Conservation (phyloP, 31 red algal species). For the Bonnemaisonia californica region DNA sequence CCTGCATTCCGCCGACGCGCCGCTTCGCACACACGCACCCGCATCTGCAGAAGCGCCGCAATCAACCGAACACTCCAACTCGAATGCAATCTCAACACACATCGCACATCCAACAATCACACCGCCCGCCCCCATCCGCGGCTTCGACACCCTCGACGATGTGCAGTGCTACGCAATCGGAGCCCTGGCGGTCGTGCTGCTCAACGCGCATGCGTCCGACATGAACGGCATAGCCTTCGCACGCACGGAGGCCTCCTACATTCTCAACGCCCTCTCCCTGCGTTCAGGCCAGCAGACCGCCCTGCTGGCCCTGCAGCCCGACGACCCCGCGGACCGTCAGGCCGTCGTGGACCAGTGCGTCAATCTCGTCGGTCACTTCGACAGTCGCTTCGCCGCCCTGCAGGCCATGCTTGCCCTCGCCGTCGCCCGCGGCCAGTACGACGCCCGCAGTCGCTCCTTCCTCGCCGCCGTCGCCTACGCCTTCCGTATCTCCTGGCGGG, state of each 20-base stretch:
- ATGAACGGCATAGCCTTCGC: conserved; percentile 55
- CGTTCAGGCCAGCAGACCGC: conserved; percentile 43
- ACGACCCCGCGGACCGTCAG: conserved; percentile 2
- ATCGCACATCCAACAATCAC: neutral
- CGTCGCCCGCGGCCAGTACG: conserved; percentile 72
- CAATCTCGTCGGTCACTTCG: conserved; percentile 57
- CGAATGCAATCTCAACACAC: neutral
- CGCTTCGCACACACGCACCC: neutral
- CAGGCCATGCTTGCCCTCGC: conserved; percentile 80
- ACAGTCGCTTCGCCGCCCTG: conserved; percentile 60
- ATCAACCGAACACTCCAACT: neutral
- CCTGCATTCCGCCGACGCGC: neutral
- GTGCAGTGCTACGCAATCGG: conserved; percentile 77
- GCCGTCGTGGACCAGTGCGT: conserved; percentile 58
- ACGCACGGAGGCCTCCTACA: conserved; percentile 29
- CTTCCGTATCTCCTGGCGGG: conserved; percentile 59
- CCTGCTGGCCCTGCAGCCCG: conserved; percentile 47
- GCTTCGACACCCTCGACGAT: conserved; percentile 69
- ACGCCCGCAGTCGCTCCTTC: conserved; percentile 76
- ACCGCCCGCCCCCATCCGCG: conserved; percentile 33
- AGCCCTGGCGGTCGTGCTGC: conserved; percentile 62
- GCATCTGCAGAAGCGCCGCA: neutral
- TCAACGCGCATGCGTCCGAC: conserved; percentile 48
- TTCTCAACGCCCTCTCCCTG: conserved; percentile 45
- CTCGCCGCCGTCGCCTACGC: conserved; percentile 38